Evolutionary conservation across 1,139 yeast species (phyloP).

Genomic region (Meyerozyma sp.): DNA sequence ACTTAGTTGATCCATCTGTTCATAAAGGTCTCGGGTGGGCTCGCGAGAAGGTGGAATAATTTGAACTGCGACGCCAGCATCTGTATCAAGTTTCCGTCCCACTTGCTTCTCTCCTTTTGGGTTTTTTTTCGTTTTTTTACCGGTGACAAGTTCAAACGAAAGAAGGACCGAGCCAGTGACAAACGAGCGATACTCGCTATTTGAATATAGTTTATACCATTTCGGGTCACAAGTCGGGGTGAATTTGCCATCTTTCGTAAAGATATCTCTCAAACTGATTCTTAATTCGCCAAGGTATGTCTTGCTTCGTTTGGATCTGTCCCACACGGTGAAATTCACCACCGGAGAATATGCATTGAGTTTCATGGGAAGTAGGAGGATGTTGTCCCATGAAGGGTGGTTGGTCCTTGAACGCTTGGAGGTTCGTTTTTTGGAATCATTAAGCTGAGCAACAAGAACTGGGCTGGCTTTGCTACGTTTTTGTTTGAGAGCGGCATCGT

Average conservation of each 20-base stretch:
- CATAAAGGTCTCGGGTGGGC: constrained; percentile 6
- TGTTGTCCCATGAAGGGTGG: constrained; percentile 44
- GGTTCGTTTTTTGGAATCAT: constrained; percentile 25
- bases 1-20: constrained; percentile 10
- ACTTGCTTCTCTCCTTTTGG: constrained; percentile 4
- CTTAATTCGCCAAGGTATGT: constrained; percentile 56
- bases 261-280: constrained; percentile 39
- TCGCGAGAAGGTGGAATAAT: constrained; percentile 19
- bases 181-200: constrained; percentile 38
- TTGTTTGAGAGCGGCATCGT: constrained; percentile 2
- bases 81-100: constrained; percentile 2
- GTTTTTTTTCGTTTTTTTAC: constrained; percentile 8
- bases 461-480: constrained; percentile 23
- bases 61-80: constrained; percentile 7
- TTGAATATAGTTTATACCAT: constrained; percentile 51
- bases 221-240: constrained; percentile 26
- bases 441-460: constrained; percentile 29
- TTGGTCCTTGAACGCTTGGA: constrained; percentile 31
- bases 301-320: constrained; percentile 38
- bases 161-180: constrained; percentile 55
- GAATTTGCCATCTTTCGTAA: constrained; percentile 18
- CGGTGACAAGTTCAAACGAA: constrained; percentile 43
- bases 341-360: constrained; percentile 24
- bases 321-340: constrained; percentile 38
- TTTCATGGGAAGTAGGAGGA: constrained; percentile 27